Evolutionary conservation across 2,329 filamentous ascomycete genomes (phyloP).

Genomic region (Conoideocrella luteorostrata): DNA sequence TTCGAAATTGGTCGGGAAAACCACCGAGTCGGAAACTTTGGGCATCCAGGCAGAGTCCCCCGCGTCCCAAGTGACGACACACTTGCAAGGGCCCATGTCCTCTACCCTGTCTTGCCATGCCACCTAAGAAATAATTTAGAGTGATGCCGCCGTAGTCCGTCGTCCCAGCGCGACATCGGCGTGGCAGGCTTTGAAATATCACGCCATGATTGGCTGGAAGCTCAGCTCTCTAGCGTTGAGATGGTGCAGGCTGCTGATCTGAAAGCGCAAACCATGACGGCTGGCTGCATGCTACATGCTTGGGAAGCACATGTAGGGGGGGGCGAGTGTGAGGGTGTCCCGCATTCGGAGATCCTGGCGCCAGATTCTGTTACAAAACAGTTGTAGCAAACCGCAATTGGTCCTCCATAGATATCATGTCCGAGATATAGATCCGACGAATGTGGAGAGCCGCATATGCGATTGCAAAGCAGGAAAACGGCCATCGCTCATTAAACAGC

Average conservation of each 20-base stretch:
- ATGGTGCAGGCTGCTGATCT: conserved; percentile 3
- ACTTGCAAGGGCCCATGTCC: neutral
- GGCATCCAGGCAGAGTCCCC: neutral
- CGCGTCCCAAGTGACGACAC: conserved; percentile 10
- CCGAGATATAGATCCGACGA: conserved; percentile 20
- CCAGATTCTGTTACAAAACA: conserved; percentile 31
- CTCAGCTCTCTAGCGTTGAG: neutral
- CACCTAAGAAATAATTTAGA: neutral
- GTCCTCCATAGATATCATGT: conserved; percentile 12
- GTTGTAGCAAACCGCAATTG: conserved; percentile 24
- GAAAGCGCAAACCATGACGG: conserved; percentile 6
- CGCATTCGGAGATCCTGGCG: conserved; percentile 18
- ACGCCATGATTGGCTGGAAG: conserved; percentile 23
- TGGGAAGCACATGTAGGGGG: conserved; percentile 20
- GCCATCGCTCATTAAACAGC: neutral
- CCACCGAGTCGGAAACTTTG: neutral
- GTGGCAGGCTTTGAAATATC: conserved; percentile 21
- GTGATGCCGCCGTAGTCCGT: neutral
- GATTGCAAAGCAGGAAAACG: conserved; percentile 5
- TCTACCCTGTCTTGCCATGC: neutral
- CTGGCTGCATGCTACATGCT: conserved; percentile 6
- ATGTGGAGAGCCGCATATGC: conserved; percentile 12
- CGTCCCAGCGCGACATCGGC: conserved; percentile 26
- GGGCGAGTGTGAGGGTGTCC: too few species aligned
- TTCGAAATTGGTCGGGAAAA: neutral